A percentile compares a stretch with the other conserved stretches of the same genome.
Evolutionary conservation across 345 rosid genomes (phyloP).

Genomic region (Aethionema arabicum): DNA sequence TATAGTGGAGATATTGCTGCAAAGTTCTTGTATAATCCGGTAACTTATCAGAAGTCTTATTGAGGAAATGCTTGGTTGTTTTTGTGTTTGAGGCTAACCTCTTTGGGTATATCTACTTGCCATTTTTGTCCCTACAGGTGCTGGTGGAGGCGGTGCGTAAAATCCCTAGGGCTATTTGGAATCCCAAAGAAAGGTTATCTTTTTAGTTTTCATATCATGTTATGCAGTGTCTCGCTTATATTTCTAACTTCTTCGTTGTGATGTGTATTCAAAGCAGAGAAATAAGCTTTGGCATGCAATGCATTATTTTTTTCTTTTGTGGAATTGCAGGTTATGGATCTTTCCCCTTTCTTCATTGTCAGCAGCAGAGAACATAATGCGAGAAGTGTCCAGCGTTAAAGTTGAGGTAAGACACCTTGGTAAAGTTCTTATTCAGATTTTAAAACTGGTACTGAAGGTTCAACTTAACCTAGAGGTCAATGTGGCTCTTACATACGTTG

Average conservation of each 20-base stretch:
- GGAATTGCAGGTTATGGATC: constrained; percentile 64
- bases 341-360: constrained; percentile 72
- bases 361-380: constrained; percentile 56
- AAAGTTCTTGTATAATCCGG: constrained; percentile 67
- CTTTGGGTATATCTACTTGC: background rate
- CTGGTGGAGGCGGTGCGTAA: constrained; percentile 67
- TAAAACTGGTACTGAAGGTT: background rate
- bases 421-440: background rate
- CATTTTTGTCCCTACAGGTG: constrained; percentile 40
- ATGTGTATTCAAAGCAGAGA: background rate
- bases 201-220: background rate
- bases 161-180: constrained; percentile 86
- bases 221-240: background rate
- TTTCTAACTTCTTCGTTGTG: background rate
- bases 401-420: constrained; percentile 55
- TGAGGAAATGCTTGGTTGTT: background rate
- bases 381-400: constrained; percentile 45
- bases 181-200: constrained; percentile 82
- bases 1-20: constrained; percentile 73
- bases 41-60: constrained; percentile 28
- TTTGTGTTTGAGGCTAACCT: constrained; percentile 10
- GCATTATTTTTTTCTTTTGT: constrained; percentile 18
- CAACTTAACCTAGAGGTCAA: constrained; percentile 10
- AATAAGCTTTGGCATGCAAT: constrained; percentile 14
- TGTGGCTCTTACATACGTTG: constrained; percentile 5